Conservation (phyloP, 495 filamentous ascomycete genomes). For the Penicillium pulvis region DNA sequence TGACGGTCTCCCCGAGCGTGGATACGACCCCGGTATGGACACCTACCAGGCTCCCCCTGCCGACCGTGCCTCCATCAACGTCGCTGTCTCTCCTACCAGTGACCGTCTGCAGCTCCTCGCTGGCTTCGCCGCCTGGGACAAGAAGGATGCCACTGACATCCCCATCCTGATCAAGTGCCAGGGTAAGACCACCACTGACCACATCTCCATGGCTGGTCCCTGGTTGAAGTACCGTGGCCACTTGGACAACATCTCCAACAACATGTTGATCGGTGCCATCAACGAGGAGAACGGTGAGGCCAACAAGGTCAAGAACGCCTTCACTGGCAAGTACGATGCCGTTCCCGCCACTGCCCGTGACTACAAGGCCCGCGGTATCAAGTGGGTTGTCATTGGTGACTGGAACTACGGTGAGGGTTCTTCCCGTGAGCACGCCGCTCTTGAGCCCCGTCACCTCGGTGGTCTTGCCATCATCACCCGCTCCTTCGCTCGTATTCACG, state of each 20-base stretch:
- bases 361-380: constrained; percentile 94
- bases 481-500: constrained; percentile 98
- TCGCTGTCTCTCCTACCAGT: constrained; percentile 83
- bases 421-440: constrained; percentile 96
- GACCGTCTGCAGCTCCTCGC: constrained; percentile 93
- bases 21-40: constrained; percentile 91
- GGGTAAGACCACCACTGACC: constrained; percentile 99
- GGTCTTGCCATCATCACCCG: constrained; percentile 96
- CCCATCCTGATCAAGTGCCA: constrained; percentile 97
- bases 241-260: constrained; percentile 99
- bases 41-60: constrained; percentile 96
- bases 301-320: constrained; percentile 95
- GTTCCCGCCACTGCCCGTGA: constrained; percentile 95
- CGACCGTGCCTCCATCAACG: constrained; percentile 69
- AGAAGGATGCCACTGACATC: constrained; percentile 85
- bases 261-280: constrained; percentile 98
- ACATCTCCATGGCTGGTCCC: constrained; percentile 97
- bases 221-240: constrained; percentile 99
- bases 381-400: constrained; percentile 98
- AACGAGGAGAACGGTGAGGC: constrained; percentile 95
- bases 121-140: constrained; percentile 88
- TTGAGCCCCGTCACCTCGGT: constrained; percentile 96
- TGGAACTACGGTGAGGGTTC: constrained; percentile 99
- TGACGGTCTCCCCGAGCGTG: constrained; percentile 74
- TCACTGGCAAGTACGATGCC: constrained; percentile 78